Base-by-base conservation (phyloP, 2,329 filamentous ascomycete genomes). In the Sporothrix phasma region DNA sequence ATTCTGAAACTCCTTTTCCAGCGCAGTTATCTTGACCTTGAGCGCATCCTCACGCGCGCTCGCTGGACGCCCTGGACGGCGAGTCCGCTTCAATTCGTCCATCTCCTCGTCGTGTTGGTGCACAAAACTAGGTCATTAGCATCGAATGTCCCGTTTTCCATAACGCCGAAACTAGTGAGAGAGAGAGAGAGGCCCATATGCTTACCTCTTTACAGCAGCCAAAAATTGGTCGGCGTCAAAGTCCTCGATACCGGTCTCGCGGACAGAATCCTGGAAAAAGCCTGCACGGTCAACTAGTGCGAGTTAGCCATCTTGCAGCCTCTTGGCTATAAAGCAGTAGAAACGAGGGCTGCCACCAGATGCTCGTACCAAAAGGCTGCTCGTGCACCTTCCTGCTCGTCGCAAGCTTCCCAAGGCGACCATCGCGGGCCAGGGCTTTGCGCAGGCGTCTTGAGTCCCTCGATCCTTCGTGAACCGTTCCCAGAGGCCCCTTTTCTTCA, bases 401-500 rank as follows among this genome's bases (percentile, higher is more conserved):
- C 24, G 86, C 83, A 64, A 92, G 78, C 73, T 88, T 88, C 69
- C 85, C 85, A 41, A 99, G 81, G 73, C 90, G 90, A 71, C 94
- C 88, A 71, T 97, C 92, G 75, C 94, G 83, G 68, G 87, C 83
- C 67, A 85, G 84, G 22, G 94, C 94, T 70, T 87, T 84, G 73
- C 91, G 88, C 67, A 97, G 79, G 61, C 90, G 84, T 72, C 88
- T 84, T 3, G 92, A 89, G 78, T 97, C 90, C 69, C 94, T 83
- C 66, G 92, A 96, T 74, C 91, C 91, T 75, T 92, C 88, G 72
- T 97, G 93, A 24, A 97, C 81, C 13, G 88, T 82, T 34, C 87
- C 86, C 54, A 90, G 82, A 45, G 86, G 85, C 22, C 86, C 85
- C 68, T 86, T 85, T 88, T 97, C 79, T 96, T 96, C 39, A 86